These are phyloP conservation scores for Saururus chinensis DNA, from an alignment of 164 flowering plant species.

Conservation along the genomic window DNA sequence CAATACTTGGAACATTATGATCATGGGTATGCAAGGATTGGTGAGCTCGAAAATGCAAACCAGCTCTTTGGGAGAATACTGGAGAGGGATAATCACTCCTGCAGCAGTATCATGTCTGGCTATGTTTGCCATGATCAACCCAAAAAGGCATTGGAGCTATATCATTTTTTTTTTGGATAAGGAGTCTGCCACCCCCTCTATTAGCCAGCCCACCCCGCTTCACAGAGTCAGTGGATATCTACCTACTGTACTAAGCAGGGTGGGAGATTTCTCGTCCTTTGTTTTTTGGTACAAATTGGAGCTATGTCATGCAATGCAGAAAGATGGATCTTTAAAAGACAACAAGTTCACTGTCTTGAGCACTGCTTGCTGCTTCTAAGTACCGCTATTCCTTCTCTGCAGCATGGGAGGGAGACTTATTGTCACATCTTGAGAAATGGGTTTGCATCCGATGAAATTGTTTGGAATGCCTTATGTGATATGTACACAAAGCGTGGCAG, in stretches of 20 bases:
- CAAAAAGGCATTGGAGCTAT: conserved; percentile 18
- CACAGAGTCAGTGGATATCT: too few species aligned
- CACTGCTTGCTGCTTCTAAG: conserved; percentile 20
- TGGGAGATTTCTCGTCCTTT: too few species aligned
- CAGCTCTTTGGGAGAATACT: conserved; percentile 18
- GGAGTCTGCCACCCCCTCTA: too few species aligned
- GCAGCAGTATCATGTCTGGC: conserved; percentile 28
- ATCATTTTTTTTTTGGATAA: too few species aligned
- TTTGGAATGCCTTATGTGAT: conserved; percentile 25
- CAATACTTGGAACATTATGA: conserved; percentile 22
- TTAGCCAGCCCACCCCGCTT: too few species aligned
- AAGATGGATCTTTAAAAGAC: conserved; percentile 4
- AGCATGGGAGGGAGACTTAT: conserved; percentile 22
- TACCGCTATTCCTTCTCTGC: conserved; percentile 15
- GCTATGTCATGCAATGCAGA: conserved; percentile 17
- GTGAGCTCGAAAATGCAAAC: conserved; percentile 15
- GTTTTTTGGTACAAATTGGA: too few species aligned
- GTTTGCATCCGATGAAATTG: conserved; percentile 17
- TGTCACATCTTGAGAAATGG: conserved; percentile 17
- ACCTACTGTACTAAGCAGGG: too few species aligned
- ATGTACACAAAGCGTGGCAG: conserved; percentile 28
- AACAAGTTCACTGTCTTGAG: conserved; percentile 19
- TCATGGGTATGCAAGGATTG: conserved; percentile 18
- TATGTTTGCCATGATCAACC: conserved; percentile 16
- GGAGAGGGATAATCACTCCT: conserved; percentile 18